phyloP scores from a whole-genome alignment of 106 monocot genomes.

The Phalaenopsis aphrodite region DNA sequence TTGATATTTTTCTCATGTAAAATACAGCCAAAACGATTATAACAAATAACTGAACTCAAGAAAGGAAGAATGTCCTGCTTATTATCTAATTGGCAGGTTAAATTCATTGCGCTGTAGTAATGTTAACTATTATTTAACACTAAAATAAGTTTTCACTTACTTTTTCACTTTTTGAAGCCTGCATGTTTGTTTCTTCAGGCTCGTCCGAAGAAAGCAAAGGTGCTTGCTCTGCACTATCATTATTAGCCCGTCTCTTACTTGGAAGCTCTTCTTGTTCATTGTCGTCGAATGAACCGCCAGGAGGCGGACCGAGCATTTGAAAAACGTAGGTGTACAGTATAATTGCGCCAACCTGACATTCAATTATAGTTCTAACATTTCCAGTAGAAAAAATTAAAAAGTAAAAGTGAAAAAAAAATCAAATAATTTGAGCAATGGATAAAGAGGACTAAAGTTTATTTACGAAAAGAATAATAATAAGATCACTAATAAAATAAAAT shows the following conservation, averaged over 20 bases:
- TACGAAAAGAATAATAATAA: neutral
- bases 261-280: conserved; percentile 49
- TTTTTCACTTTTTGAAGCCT: conserved; percentile 31
- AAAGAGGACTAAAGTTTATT: neutral
- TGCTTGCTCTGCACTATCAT: conserved; percentile 40
- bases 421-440: neutral
- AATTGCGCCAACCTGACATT: conserved; percentile 85
- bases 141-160: conserved; percentile 26
- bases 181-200: conserved; percentile 14
- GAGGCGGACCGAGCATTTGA: conserved; percentile 92
- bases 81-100: neutral
- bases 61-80: neutral
- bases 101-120: neutral
- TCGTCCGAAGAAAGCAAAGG: conserved; percentile 41
- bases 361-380: neutral
- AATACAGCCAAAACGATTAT: neutral
- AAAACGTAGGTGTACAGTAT: conserved; percentile 93
- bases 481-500: neutral
- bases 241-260: conserved; percentile 20
- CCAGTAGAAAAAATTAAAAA: neutral
- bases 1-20: neutral
- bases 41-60: neutral
- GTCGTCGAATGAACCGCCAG: conserved; percentile 57
- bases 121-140: neutral
- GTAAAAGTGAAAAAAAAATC: neutral